phyloP scores from a whole-genome alignment of 257 asterid genomes.

The Solanum pinnatisectum region DNA sequence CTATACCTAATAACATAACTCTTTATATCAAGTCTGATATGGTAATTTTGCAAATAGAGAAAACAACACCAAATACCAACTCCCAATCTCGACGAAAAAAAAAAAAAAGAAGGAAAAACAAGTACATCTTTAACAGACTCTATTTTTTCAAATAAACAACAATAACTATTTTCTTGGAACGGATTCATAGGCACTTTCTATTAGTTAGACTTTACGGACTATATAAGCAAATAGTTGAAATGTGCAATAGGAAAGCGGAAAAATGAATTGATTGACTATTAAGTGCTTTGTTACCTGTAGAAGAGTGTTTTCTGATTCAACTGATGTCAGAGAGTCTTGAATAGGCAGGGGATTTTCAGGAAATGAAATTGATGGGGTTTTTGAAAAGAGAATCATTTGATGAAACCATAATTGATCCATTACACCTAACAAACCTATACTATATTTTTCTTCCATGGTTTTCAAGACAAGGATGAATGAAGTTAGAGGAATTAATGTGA shows the following conservation, averaged over 20 bases:
- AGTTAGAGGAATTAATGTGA: neutral
- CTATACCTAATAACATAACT: neutral
- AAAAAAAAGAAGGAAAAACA: neutral
- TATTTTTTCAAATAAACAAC: neutral
- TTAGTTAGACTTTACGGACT: neutral
- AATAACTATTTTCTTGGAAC: neutral
- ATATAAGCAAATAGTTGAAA: neutral
- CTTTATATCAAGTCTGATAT: neutral
- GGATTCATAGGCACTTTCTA: neutral
- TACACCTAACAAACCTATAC: slow-evolving; percentile 15
- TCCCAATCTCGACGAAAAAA: neutral
- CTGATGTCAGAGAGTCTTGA: neutral
- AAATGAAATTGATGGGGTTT: neutral
- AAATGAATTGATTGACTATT: neutral
- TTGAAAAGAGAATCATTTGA: slow-evolving; percentile 22
- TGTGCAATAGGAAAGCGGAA: neutral
- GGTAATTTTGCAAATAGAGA: neutral
- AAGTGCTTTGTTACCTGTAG: slow-evolving; percentile 17
- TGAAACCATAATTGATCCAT: slow-evolving; percentile 64
- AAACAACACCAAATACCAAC: neutral
- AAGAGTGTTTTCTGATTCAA: neutral
- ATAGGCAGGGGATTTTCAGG: slow-evolving; percentile 1
- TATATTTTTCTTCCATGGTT: slow-evolving; percentile 32
- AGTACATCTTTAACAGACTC: neutral
- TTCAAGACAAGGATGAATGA: neutral